Evolutionary conservation across 805 yeast genomes (phyloP), one percentile per base, ranked within the genome.

Genomic region (Lachancea dasiensis): DNA sequence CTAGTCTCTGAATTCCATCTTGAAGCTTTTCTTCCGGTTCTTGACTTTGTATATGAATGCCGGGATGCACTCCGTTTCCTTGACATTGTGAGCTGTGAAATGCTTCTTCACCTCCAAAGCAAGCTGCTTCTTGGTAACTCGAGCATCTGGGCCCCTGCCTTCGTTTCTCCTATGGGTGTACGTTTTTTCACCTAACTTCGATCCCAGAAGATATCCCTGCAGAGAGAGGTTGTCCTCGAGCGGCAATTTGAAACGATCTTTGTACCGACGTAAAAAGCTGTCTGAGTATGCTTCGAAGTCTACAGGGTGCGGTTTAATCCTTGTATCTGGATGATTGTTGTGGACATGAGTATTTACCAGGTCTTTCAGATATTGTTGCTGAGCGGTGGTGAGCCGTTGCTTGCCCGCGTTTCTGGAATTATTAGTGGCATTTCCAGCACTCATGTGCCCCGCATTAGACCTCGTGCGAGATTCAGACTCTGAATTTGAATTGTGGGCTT

Each of bases 21-120:
- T 64, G 50, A 67, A 68, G 22, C 61, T 69, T 53, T 61, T 64
- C 43, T 69, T 70, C 50, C 84, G 85, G 53, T 86, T 81, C 52
- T 77, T 78, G 37, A 86, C 87, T 51, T 84, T 80, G 64, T 90
- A 92, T 39, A 92, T 68, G 56, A 90, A 92, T 51, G 84, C 87
- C 25, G 95, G 86, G 27, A 90, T 78, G 22, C 83, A 77, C 50
- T 90, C 97, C 41, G 81, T 77, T 54, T 90, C 98, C 49, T 84
- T 78, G 3, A 78, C 77, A 9, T 73, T 70, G 31, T 68, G 69
- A 6, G 61, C 50, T 46, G 70, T 50, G 49, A 89, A 86, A 59
- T 90, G 97, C 39, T 71, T 73, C 60, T 77, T 80, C 18, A 79
- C 77, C 18, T 70, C 70, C 2, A 58, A 59, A 0, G 86, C 81